A percentile compares a stretch with the other conserved stretches of the same genome.
These are phyloP conservation scores for Arachis stenosperma DNA, from an alignment of 306 rosid genomes.

Conservation along the genomic window DNA sequence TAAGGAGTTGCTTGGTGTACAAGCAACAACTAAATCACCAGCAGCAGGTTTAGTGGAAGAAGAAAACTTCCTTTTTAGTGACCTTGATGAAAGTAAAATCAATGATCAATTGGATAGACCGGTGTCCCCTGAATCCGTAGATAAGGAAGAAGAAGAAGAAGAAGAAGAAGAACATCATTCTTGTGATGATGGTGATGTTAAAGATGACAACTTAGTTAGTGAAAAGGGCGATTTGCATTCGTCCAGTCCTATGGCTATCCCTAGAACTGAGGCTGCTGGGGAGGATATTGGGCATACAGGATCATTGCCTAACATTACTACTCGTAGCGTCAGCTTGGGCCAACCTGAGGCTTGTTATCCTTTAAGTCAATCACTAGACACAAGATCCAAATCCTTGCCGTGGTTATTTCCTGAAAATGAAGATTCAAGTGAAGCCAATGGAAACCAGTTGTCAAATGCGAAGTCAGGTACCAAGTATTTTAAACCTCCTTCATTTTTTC, in stretches of 20 bases:
- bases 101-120: slow-evolving; percentile 44
- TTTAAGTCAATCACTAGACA: slow-evolving; percentile 66
- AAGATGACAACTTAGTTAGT: slow-evolving; percentile 37
- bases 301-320: slow-evolving; percentile 71
- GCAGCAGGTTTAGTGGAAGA: slow-evolving; percentile 54
- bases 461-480: slow-evolving; percentile 36
- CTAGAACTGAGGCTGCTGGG: slow-evolving; percentile 39
- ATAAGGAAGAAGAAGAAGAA: slow-evolving; percentile 45
- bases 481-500: slow-evolving; percentile 22
- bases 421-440: slow-evolving; percentile 45
- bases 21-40: slow-evolving; percentile 41
- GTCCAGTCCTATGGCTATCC: slow-evolving; percentile 58
- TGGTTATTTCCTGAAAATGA: slow-evolving; percentile 45
- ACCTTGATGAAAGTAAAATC: slow-evolving; percentile 56
- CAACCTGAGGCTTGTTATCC: slow-evolving; percentile 41
- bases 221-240: slow-evolving; percentile 36
- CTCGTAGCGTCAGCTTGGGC: slow-evolving; percentile 36
- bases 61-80: slow-evolving; percentile 60
- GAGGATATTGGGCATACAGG: slow-evolving; percentile 48
- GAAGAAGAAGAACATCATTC: slow-evolving; percentile 44
- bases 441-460: slow-evolving; percentile 44
- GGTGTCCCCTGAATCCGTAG: slow-evolving; percentile 37
- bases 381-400: slow-evolving; percentile 44
- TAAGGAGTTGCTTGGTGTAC: background rate
- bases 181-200: slow-evolving; percentile 40